phyloP scores from a whole-genome alignment of 192 early-diverging fungal genomes.

The Coemansia sp. region DNA sequence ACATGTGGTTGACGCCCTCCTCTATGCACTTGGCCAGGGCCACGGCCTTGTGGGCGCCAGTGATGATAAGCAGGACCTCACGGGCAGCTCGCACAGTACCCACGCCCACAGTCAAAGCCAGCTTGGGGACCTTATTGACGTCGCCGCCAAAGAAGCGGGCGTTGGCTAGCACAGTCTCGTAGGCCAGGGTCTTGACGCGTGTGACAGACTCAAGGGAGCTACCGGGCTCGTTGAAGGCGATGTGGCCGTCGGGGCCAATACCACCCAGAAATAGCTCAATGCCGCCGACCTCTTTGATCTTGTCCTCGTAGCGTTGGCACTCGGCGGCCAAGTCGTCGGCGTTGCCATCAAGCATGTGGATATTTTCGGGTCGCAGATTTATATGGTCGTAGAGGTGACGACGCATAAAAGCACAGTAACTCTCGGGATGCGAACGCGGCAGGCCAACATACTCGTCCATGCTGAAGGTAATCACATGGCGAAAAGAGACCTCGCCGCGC shows the following conservation, averaged over 20 bases:
- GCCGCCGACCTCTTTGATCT: slow-evolving; percentile 73
- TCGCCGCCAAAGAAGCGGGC: slow-evolving; percentile 85
- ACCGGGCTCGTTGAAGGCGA: slow-evolving; percentile 89
- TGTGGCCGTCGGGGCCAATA: slow-evolving; percentile 87
- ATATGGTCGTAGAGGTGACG: slow-evolving; percentile 83
- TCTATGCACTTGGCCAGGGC: slow-evolving; percentile 84
- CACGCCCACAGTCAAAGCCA: slow-evolving; percentile 86
- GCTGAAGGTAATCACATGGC: slow-evolving; percentile 80
- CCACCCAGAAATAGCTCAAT: slow-evolving; percentile 86
- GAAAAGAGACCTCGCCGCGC: slow-evolving; percentile 69
- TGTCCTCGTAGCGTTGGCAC: slow-evolving; percentile 75
- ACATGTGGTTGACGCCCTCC: slow-evolving; percentile 87
- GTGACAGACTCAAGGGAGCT: slow-evolving; percentile 78
- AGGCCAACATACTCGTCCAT: slow-evolving; percentile 87
- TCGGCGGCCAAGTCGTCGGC: slow-evolving; percentile 76
- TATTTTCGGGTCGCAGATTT: slow-evolving; percentile 72
- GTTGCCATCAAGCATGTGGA: slow-evolving; percentile 82
- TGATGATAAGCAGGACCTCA: slow-evolving; percentile 82
- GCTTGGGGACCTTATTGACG: slow-evolving; percentile 82
- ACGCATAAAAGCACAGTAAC: slow-evolving; percentile 87
- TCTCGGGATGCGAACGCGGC: slow-evolving; percentile 71
- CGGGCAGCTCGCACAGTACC: slow-evolving; percentile 84
- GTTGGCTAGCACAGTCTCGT: slow-evolving; percentile 86
- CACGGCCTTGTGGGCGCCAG: slow-evolving; percentile 82
- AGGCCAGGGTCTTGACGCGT: slow-evolving; percentile 83